Percentiles rank a stretch among this genome's conserved stretches.
These are phyloP conservation scores for Volvariella volvacea DNA, from an alignment of 1,284 basidiomycete genomes.

Conservation along the genomic window DNA sequence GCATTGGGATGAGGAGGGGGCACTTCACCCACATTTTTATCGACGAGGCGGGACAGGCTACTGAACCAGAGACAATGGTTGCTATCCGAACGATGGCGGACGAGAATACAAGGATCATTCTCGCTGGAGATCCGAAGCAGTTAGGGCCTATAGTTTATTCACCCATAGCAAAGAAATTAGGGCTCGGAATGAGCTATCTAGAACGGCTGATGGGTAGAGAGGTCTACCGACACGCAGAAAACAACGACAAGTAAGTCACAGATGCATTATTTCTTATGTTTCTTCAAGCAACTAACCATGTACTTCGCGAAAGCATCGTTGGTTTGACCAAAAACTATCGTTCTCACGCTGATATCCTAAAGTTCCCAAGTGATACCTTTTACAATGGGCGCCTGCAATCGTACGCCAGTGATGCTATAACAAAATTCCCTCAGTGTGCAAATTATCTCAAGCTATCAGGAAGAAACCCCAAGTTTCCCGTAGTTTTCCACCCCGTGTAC, in stretches of 20 bases:
- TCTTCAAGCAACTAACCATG: neutral
- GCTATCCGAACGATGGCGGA: conserved; percentile 49
- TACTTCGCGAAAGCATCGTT: conserved; percentile 1
- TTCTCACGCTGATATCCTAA: conserved; percentile 48
- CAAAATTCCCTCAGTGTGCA: conserved; percentile 12
- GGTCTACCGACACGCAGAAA: conserved; percentile 29
- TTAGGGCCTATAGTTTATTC: conserved; percentile 57
- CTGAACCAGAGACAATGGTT: conserved; percentile 55
- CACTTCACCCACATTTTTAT: conserved; percentile 62
- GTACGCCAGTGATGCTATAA: conserved; percentile 31
- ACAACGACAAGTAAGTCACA: conserved; percentile 27
- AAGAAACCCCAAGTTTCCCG: conserved; percentile 38
- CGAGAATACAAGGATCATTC: conserved; percentile 43
- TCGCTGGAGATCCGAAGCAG: conserved; percentile 59
- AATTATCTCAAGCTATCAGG: conserved; percentile 28
- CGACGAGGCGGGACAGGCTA: conserved; percentile 62
- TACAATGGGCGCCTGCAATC: conserved; percentile 43
- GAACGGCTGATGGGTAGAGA: conserved; percentile 48
- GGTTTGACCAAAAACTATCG: conserved; percentile 50
- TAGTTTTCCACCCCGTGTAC: conserved; percentile 52
- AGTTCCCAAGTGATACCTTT: conserved; percentile 51
- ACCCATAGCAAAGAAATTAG: conserved; percentile 37
- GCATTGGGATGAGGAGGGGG: conserved; percentile 48
- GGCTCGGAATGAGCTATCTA: conserved; percentile 48
- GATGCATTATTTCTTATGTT: neutral